Evolutionary conservation across 148 eudicot species (phyloP).

Genomic region (Camellia lanceoleosa): DNA sequence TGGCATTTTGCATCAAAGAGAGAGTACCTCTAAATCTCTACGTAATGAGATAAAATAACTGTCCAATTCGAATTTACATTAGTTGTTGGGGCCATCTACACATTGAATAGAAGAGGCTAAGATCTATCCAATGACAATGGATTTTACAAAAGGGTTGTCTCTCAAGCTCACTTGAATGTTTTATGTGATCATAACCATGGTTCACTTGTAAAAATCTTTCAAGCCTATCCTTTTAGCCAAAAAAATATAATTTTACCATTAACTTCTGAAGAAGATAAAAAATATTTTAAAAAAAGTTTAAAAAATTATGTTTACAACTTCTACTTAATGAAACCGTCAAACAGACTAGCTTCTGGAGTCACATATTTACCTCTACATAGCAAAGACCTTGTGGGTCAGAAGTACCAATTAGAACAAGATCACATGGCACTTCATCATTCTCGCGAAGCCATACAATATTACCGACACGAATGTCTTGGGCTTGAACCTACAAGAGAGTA

Average conservation of each 20-base stretch:
- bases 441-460: slow-evolving; percentile 92
- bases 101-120: background rate
- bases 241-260: no score
- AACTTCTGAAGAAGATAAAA: no score
- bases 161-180: no score
- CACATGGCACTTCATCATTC: slow-evolving; percentile 98
- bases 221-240: no score
- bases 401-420: slow-evolving; percentile 87
- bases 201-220: no score
- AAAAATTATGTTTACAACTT: no score
- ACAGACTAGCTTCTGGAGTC: slow-evolving; percentile 6
- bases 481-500: slow-evolving; percentile 58
- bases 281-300: no score
- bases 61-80: background rate
- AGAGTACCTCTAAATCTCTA: background rate
- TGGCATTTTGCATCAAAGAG: background rate
- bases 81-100: background rate
- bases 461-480: slow-evolving; percentile 85
- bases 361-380: slow-evolving; percentile 74
- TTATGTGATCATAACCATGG: no score
- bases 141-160: no score
- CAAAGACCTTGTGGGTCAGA: slow-evolving; percentile 88
- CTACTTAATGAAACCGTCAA: background rate
- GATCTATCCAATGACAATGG: background rate
- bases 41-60: background rate